A percentile compares a stretch with the other conserved stretches of the same genome.
These are phyloP conservation scores for Posidonia oceanica DNA, from an alignment of 116 monocot species.

Conservation along the genomic window DNA sequence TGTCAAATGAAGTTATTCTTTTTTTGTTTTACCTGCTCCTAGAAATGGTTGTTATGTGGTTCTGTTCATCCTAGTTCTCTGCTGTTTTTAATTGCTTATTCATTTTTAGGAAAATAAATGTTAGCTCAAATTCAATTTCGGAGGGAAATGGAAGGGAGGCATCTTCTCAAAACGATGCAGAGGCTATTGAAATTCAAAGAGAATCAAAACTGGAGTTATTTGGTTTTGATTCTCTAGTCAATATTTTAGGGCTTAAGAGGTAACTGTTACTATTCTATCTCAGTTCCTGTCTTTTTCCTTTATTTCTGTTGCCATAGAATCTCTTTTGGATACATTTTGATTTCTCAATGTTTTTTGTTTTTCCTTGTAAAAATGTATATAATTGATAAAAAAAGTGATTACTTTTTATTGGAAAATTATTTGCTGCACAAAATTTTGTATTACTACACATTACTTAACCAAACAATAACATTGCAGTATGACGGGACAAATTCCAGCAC, in stretches of 20 bases:
- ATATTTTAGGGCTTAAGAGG: conserved; percentile 96
- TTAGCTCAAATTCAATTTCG: not conserved
- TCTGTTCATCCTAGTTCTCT: not conserved
- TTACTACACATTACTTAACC: not conserved
- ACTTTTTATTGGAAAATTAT: too few species aligned
- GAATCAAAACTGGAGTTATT: conserved; percentile 94
- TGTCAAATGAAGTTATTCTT: too few species aligned
- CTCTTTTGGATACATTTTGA: too few species aligned
- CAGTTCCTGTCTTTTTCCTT: not conserved
- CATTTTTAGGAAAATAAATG: conserved; percentile 7
- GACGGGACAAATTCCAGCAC: conserved; percentile 79
- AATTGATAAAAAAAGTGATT: too few species aligned
- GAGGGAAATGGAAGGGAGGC: conserved; percentile 28
- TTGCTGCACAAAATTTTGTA: not conserved
- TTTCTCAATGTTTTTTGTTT: too few species aligned
- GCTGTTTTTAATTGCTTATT: not conserved
- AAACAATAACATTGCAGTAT: conserved; percentile 42
- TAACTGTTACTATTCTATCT: conserved; percentile 9
- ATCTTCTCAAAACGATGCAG: conserved; percentile 30
- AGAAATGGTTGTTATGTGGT: too few species aligned
- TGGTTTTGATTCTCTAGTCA: conserved; percentile 97
- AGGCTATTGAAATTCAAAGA: conserved; percentile 21
- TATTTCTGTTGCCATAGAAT: too few species aligned
- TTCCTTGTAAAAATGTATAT: too few species aligned
- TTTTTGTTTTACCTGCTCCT: too few species aligned